Evolutionary conservation across 768 basidiomycete species (phyloP).

Genomic region (Russula lepida): DNA sequence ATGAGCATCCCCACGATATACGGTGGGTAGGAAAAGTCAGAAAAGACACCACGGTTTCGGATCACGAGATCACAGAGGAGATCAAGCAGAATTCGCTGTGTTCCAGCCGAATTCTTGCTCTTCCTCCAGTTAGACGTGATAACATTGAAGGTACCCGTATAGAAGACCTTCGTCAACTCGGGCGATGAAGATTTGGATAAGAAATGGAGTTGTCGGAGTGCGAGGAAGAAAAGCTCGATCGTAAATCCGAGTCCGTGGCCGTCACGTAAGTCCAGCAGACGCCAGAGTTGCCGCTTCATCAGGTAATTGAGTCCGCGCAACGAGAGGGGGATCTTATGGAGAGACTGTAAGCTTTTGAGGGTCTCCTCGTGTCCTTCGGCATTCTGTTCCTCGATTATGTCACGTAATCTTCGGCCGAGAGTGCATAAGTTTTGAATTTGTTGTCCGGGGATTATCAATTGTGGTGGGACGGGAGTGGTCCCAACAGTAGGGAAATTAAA

Average conservation of each 20-base stretch:
- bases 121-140: background rate
- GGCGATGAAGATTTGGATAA: background rate
- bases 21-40: background rate
- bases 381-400: background rate
- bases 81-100: background rate
- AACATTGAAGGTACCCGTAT: background rate
- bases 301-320: background rate
- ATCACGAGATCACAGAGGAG: conserved; percentile 6
- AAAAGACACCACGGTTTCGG: background rate
- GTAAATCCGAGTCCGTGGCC: background rate
- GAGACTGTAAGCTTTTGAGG: background rate
- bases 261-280: conserved; percentile 2
- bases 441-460: background rate
- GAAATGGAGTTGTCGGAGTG: background rate
- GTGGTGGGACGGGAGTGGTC: background rate
- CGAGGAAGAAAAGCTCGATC: conserved; percentile 6
- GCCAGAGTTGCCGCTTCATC: conserved; percentile 3
- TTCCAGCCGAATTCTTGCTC: background rate
- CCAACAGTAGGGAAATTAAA: background rate
- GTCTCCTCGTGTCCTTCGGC: background rate
- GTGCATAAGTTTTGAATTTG: background rate
- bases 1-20: background rate
- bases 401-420: background rate
- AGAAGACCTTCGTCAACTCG: background rate
- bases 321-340: background rate